A percentile compares a stretch with the other conserved stretches of the same genome.
Conservation (phyloP, 371 early-diverging fungal species). For the Lichtheimia corymbifera region DNA sequence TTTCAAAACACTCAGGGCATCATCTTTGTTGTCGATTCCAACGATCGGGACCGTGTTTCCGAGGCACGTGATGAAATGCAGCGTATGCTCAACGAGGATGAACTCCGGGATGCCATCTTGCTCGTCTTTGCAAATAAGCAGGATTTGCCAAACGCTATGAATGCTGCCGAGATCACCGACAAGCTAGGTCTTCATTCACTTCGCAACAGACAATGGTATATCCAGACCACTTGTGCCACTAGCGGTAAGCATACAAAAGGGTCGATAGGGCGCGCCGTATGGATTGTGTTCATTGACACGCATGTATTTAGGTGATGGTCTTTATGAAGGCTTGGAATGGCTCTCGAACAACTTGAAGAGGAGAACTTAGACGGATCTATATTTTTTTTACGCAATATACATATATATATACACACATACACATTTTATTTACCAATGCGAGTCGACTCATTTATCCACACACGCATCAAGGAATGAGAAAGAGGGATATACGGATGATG, state of each 20-base stretch:
- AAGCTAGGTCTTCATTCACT: slow-evolving; percentile 83
- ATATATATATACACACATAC: background rate
- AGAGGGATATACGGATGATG: background rate
- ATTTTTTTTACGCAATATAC: background rate
- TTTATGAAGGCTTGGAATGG: slow-evolving; percentile 94
- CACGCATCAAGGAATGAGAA: background rate
- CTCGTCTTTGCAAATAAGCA: slow-evolving; percentile 97
- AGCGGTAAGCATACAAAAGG: slow-evolving; percentile 55
- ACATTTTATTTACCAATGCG: background rate
- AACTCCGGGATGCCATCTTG: slow-evolving; percentile 86
- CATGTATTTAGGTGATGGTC: slow-evolving; percentile 71
- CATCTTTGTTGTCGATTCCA: slow-evolving; percentile 95
- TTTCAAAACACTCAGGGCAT: slow-evolving; percentile 97
- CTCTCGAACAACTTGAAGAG: slow-evolving; percentile 54
- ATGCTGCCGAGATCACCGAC: slow-evolving; percentile 90
- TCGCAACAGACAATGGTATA: slow-evolving; percentile 90
- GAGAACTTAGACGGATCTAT: slow-evolving; percentile 23
- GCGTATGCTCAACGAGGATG: slow-evolving; percentile 91
- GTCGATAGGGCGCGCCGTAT: too few species aligned
- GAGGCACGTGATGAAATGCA: slow-evolving; percentile 88
- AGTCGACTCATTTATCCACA: background rate
- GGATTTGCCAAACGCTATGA: slow-evolving; percentile 95
- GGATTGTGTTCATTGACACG: background rate
- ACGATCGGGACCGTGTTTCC: slow-evolving; percentile 89
- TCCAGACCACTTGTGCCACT: slow-evolving; percentile 92